These are phyloP conservation scores for Pseudozyma sp. DNA, from an alignment of 1,284 basidiomycete genomes.

Conservation along the genomic window DNA sequence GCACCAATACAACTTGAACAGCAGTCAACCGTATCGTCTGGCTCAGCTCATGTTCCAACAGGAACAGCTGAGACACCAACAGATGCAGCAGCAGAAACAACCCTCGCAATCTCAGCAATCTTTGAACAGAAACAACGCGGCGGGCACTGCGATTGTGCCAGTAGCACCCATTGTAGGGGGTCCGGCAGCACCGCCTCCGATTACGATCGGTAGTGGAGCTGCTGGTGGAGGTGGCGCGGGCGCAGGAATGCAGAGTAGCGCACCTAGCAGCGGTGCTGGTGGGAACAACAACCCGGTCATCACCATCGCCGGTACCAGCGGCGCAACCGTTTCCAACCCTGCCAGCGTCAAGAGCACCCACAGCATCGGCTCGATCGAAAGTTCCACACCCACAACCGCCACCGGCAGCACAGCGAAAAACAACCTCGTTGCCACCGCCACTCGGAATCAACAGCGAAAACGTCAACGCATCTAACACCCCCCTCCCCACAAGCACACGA, in stretches of 20 bases:
- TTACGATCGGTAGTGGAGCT: conserved; percentile 15
- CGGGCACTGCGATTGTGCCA: not conserved
- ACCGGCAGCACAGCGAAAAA: not conserved
- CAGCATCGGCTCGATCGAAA: not conserved
- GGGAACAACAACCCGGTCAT: conserved; percentile 14
- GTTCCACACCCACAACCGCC: conserved; percentile 6
- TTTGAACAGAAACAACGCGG: not conserved
- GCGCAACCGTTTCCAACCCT: conserved; percentile 9
- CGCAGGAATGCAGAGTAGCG: conserved; percentile 4
- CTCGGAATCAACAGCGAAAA: conserved; percentile 43
- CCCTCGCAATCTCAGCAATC: not conserved
- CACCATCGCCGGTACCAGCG: conserved; percentile 14
- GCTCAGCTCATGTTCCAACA: conserved; percentile 35
- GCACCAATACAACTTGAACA: conserved; percentile 22
- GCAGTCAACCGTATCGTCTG: conserved; percentile 19
- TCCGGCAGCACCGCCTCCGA: conserved; percentile 39
- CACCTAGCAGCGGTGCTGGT: conserved; percentile 10
- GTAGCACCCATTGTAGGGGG: conserved; percentile 23
- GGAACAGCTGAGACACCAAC: conserved; percentile 26
- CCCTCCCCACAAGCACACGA: not conserved
- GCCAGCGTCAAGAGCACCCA: conserved; percentile 13
- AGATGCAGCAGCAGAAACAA: conserved; percentile 14
- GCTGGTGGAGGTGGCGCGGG: conserved; percentile 1
- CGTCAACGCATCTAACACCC: conserved; percentile 28
- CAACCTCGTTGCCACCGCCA: conserved; percentile 36